phyloP scores from a whole-genome alignment of 2,329 filamentous ascomycete genomes.

The Botryotinia calthae region DNA sequence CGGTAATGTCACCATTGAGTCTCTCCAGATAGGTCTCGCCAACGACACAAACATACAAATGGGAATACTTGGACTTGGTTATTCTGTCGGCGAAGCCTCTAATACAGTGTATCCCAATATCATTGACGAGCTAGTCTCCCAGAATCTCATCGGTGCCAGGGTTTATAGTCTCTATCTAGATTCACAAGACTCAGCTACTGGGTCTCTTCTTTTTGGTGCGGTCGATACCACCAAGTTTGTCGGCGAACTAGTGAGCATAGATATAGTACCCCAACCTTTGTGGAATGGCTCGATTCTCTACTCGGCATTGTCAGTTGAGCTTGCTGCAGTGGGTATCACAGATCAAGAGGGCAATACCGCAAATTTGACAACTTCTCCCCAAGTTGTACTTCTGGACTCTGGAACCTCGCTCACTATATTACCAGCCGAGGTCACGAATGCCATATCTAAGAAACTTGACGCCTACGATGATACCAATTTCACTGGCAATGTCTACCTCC shows the following conservation, averaged over 20 bases:
- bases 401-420: conserved; percentile 66
- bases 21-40: conserved; percentile 56
- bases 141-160: conserved; percentile 44
- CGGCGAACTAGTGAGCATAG: conserved; percentile 37
- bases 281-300: conserved; percentile 27
- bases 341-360: conserved; percentile 28
- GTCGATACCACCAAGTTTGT: conserved; percentile 46
- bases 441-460: conserved; percentile 40
- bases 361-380: conserved; percentile 38
- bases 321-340: conserved; percentile 31
- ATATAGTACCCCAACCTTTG: conserved; percentile 22
- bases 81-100: conserved; percentile 47
- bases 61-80: conserved; percentile 58
- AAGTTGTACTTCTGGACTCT: conserved; percentile 57
- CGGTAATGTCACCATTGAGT: conserved; percentile 46
- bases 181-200: conserved; percentile 34
- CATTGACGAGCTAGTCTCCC: conserved; percentile 39
- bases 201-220: conserved; percentile 45
- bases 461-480: conserved; percentile 41
- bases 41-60: conserved; percentile 46
- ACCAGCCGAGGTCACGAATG: conserved; percentile 50
- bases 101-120: conserved; percentile 39
- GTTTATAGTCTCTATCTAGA: conserved; percentile 41
- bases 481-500: conserved; percentile 24
- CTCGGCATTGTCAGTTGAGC: conserved; percentile 28